Evolutionary conservation across 2,329 filamentous ascomycete genomes (phyloP), one percentile per base, ranked within the genome.

Genomic region (Fusarium chuoi): DNA sequence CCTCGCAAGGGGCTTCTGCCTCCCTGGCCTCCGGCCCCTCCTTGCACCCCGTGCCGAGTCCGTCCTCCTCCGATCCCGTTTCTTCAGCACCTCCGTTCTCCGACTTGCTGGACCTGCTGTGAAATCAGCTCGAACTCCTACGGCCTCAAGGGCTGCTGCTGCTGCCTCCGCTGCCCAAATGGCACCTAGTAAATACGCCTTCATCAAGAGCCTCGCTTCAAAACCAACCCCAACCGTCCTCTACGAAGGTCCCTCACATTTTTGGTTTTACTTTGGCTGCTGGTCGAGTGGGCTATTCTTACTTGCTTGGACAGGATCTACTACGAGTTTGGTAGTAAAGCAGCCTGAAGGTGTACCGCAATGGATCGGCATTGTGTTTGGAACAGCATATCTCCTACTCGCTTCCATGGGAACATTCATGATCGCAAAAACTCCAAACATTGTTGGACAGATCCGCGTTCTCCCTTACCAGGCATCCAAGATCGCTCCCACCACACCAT

Each of bases 221-320:
- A 88, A 89, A 71, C 78, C 85, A n/a, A 82, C 85, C 4, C 85
- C 88, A 10, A 90, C 91, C 13, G 81, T 88, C 7, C 84, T 94
- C 48, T 94, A 93, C 83, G 85, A 91, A 76, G 87, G 88, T 3
- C 89, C 90, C 20, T 90, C 90, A 3, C 91, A 93, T 77, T 87
- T 88, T 64, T 86, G 87, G 81, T 92, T 91, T 80, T 86, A 92
- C 70, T 78, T 89, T 74, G 88, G 89, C 51, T 89, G 89, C 78
- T 91, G 91, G 81, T 80, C 83, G 20, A 87, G 89, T 33, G 88
- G 88, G 5, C 68, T 85, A 28, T 87, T 77, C 13, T 80, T 84
- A 36, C 67, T 84, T 24, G 65, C 74, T 2, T 84, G 82, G 82
- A 82, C 82, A 9, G 74, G 67, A 15, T 65, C 83, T 56, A 84